A percentile compares a stretch with the other conserved stretches of the same genome.
These are phyloP conservation scores for Vaucheria bursata DNA, from an alignment of 352 stramenopile species.

Conservation along the genomic window DNA sequence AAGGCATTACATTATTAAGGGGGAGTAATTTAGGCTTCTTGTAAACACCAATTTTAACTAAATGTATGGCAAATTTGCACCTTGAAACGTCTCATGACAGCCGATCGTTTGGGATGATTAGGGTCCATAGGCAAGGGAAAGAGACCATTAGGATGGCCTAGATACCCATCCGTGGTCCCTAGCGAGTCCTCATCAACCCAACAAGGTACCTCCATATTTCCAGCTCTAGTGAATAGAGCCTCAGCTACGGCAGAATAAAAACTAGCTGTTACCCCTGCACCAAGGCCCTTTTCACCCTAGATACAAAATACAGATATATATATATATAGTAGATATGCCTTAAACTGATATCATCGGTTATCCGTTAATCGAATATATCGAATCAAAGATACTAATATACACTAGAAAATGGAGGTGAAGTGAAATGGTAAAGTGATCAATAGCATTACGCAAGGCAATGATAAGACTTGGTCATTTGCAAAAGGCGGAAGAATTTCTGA, in stretches of 20 bases:
- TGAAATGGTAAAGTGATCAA: too few species aligned
- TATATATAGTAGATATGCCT: too few species aligned
- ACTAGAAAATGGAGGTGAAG: neutral
- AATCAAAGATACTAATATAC: too few species aligned
- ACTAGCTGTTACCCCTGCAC: conserved; percentile 33
- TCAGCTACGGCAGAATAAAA: conserved; percentile 39
- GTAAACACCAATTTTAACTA: too few species aligned
- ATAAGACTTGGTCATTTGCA: too few species aligned
- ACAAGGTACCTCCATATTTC: conserved; percentile 12
- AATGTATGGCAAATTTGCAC: conserved; percentile 11
- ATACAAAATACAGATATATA: neutral
- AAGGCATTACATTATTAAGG: too few species aligned
- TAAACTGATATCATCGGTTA: too few species aligned
- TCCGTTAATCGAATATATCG: too few species aligned
- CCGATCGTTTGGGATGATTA: neutral
- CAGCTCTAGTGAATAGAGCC: conserved; percentile 16
- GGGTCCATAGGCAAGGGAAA: conserved; percentile 12
- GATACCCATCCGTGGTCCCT: neutral
- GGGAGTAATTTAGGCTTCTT: too few species aligned
- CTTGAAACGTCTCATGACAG: conserved; percentile 2
- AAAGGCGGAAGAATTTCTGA: too few species aligned
- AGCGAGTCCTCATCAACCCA: conserved; percentile 30
- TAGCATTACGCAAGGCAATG: too few species aligned
- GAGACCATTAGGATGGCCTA: conserved; percentile 15
- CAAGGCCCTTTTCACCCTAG: conserved; percentile 19